Evolutionary conservation across 495 filamentous ascomycete genomes (phyloP), one percentile per base, ranked within the genome.

Genomic region (Extremus antarcticus): DNA sequence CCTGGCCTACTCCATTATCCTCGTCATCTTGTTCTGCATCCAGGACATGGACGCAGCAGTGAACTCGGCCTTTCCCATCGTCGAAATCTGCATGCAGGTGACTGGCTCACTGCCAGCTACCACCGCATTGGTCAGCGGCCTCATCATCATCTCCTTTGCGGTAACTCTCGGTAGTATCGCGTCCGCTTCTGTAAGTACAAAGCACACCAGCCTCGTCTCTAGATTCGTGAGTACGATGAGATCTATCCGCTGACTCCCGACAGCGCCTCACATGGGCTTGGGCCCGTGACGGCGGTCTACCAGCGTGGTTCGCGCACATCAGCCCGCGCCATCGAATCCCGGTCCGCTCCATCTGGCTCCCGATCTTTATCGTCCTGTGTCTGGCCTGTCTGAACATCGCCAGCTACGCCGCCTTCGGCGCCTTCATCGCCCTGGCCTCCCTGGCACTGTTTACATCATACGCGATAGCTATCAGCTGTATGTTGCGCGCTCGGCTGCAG

Each of bases 361-460:
- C 51, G 15, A 53, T 53, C 40, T 35, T 45, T n/a, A 40, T 55
- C n/a, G 53, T 50, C 17, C 49, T 55, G 43, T n/a, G 49, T 17
- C 17, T 55, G 25, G 47, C 53, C 8, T 38, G 47, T 13, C 24
- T 55, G 9, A 50, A 50, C 25, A 11, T 55, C 7, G 45, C n/a
- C 7, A 40, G 25, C 25, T 49, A 19, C 11, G 19, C 23, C 9
- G 53, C 46, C 11, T 55, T 55, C 22, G 23, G 43, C 23, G 53
- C 32, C 25, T 25, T 55, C 46, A 29, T 55, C 13, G 7, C 43
- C 17, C 46, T 55, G 11, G 15, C 46, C 4, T 22, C 53, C 16
- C 38, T 55, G n/a, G 53, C n/a, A 8, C 53, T 55, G 22, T 55
- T 49, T 23, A 20, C 20, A 17, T 55, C 53, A 9, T 55, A 55